These are phyloP conservation scores for Solanum corneliomulleri DNA, from an alignment of 257 asterid genomes.

Conservation along the genomic window DNA sequence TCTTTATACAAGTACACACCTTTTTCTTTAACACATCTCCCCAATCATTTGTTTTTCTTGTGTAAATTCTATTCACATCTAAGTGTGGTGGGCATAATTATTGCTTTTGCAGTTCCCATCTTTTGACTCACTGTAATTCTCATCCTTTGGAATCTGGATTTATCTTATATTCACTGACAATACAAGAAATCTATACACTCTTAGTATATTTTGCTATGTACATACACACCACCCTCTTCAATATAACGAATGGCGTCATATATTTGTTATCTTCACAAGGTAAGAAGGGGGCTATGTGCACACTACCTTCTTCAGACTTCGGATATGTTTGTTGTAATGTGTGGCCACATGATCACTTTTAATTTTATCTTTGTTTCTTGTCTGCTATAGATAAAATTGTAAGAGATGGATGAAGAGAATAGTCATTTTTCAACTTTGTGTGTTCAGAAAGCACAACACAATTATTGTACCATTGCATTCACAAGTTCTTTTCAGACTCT, in stretches of 20 bases:
- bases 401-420: neutral
- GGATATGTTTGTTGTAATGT: neutral
- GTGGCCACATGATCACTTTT: neutral
- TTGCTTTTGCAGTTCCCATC: neutral
- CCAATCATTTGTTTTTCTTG: neutral
- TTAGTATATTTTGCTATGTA: neutral
- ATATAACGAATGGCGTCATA: neutral
- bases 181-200: neutral
- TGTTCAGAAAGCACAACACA: neutral
- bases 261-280: neutral
- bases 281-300: too few species aligned
- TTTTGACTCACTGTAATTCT: neutral
- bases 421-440: neutral
- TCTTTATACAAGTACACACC: neutral
- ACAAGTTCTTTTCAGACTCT: constrained; percentile 2
- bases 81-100: neutral
- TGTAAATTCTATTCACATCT: neutral
- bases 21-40: neutral
- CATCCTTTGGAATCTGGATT: neutral
- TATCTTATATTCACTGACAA: neutral
- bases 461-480: neutral
- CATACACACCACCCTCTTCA: too few species aligned
- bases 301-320: neutral
- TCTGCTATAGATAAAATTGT: neutral
- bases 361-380: neutral